Base-by-base conservation (phyloP, 345 rosid species). In the Acer saccharum region DNA sequence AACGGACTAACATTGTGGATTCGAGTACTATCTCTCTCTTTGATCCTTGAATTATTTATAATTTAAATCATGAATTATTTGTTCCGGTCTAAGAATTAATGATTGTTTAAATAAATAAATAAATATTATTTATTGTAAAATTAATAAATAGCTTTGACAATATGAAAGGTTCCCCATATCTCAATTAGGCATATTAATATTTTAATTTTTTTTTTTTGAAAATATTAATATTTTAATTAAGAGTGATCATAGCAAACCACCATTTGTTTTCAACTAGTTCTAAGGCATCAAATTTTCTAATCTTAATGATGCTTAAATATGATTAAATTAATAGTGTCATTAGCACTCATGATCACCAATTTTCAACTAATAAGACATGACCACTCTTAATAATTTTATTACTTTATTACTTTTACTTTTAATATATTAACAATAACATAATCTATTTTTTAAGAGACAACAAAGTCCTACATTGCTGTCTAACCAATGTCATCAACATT, bases 401-500 rank as follows among this genome's bases (percentile, higher is more conserved):
- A 61, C 13, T 17, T 23, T 39, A 27, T 46, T 17, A 2, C 32
- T 71, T 62, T 70, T 41, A 11, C 35, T n/a, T 76, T 68, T 76
- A 39, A 39, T 43, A 35, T 35, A 35, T 4, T 35, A 35, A 4
- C 39, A 35, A 35, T 78, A 58, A 27, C 58, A 44, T 25, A 62
- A 73, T 21, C 29, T 60, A 50, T 35, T n/a, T 52, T 61, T 20
- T 11, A 57, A 63, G 17, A 61, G 35, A 44, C 18, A 60, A 50
- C 71, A 76, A 76, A 29, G 77, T 80, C 76, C 57, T 72, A 2
- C 41, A 68, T 73, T 69, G 65, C 73, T 60, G 72, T 69, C 73
- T 41, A 46, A 48, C 57, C 14, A 76, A 20, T 32, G 41, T 60
- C 71, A 64, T 57, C 62, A n/a, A n/a, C 10, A 20, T n/a, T 43